Percentiles rank a stretch among this genome's conserved stretches.
Evolutionary conservation across 1,284 basidiomycete species (phyloP).

Genomic region (Moesziomyces parantarcticus): DNA sequence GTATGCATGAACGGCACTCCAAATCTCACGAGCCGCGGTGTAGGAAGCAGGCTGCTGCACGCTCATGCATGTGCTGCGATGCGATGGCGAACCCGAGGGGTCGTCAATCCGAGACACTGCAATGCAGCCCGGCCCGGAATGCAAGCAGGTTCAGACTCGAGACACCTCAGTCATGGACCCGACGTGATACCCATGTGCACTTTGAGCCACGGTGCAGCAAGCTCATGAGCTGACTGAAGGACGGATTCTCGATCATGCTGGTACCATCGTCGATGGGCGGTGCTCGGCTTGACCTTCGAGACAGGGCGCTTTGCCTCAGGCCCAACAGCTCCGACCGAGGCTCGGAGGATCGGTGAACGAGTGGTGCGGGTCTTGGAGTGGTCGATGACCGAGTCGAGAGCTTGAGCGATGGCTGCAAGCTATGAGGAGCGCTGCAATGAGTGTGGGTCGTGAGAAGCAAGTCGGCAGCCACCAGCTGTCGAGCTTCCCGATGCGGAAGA

Average conservation of each 20-base stretch:
- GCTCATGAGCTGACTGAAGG: too few relatives aligned
- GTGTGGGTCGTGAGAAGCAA: background rate
- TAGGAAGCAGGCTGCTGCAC: background rate
- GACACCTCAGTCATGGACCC: too few relatives aligned
- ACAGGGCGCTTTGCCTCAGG: too few relatives aligned
- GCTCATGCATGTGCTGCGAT: background rate
- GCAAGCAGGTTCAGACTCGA: too few relatives aligned
- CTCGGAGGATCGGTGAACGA: too few relatives aligned
- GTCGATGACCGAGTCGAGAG: background rate
- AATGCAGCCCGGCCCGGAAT: conserved; percentile 1
- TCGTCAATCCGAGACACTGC: conserved; percentile 5
- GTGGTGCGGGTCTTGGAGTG: background rate
- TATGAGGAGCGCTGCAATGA: background rate
- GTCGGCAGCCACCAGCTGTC: background rate
- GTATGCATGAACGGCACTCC: background rate
- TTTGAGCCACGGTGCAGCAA: too few relatives aligned
- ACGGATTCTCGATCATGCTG: too few relatives aligned
- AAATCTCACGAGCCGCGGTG: background rate
- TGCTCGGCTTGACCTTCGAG: too few relatives aligned
- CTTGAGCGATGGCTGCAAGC: background rate
- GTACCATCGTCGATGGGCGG: too few relatives aligned
- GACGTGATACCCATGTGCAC: too few relatives aligned
- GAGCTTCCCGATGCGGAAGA: conserved; percentile 38
- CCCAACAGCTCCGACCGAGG: background rate
- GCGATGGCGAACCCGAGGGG: too few relatives aligned